Evolutionary conservation across 2,329 filamentous ascomycete genomes (phyloP).

Genomic region (Neonectria punicea): DNA sequence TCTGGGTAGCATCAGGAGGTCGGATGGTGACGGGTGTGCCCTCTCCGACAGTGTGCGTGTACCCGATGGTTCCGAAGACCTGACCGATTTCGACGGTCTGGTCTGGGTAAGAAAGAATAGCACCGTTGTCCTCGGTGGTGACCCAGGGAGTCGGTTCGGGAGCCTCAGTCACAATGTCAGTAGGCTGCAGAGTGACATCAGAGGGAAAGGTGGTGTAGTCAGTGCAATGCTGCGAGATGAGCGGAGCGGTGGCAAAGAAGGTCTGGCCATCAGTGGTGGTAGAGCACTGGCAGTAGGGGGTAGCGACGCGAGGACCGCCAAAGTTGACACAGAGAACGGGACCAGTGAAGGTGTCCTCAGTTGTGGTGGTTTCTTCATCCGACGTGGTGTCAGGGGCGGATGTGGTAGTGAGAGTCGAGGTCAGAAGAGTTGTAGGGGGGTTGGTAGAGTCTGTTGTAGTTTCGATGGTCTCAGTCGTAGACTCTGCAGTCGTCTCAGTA

Average conservation of each 20-base stretch:
- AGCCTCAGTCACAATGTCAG: slow-evolving; percentile 4
- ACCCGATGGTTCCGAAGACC: not conserved
- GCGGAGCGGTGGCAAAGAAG: slow-evolving; percentile 24
- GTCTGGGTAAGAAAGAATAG: slow-evolving; percentile 23
- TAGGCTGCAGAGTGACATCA: slow-evolving; percentile 6
- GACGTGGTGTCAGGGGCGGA: slow-evolving; percentile 1
- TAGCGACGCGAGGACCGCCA: slow-evolving; percentile 25
- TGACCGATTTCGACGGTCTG: not conserved
- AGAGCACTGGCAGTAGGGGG: slow-evolving; percentile 30
- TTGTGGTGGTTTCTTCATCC: slow-evolving; percentile 10
- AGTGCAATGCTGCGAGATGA: slow-evolving; percentile 19
- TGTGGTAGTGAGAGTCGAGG: slow-evolving; percentile 11
- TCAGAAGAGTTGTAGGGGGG: slow-evolving; percentile 23
- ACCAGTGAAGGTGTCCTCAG: slow-evolving; percentile 18
- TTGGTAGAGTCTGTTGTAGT: not conserved
- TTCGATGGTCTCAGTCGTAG: not conserved
- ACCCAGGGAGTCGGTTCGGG: slow-evolving; percentile 8
- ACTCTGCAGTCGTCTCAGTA: not conserved
- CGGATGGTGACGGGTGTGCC: slow-evolving; percentile 11
- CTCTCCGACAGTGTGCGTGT: slow-evolving; percentile 6
- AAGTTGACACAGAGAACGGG: slow-evolving; percentile 23
- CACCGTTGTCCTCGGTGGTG: slow-evolving; percentile 21
- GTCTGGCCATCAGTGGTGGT: slow-evolving; percentile 25
- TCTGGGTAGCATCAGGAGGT: slow-evolving; percentile 5
- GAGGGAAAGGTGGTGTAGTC: slow-evolving; percentile 31